A percentile compares a stretch with the other conserved stretches of the same genome.
These are phyloP conservation scores for Bipolaris zeicola DNA, from an alignment of 2,329 filamentous ascomycete species.

Conservation along the genomic window DNA sequence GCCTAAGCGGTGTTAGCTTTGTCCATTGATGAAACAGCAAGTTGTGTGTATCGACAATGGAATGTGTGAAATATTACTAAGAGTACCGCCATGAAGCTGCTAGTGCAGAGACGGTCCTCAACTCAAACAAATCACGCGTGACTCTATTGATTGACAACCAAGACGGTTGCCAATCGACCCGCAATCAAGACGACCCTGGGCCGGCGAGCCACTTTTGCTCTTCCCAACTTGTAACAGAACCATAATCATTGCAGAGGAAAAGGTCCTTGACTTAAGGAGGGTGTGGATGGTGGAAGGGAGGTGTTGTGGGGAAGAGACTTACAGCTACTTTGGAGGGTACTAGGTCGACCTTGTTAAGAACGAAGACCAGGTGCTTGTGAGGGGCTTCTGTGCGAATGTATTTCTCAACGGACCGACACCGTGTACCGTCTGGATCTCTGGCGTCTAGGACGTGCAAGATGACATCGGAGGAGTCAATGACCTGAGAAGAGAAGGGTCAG, in stretches of 20 bases:
- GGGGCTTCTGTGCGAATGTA: slow-evolving; percentile 92
- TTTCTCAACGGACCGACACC: slow-evolving; percentile 89
- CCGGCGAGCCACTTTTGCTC: slow-evolving; percentile 78
- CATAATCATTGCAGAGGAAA: slow-evolving; percentile 73
- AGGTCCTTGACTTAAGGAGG: slow-evolving; percentile 91
- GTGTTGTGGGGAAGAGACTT: slow-evolving; percentile 61
- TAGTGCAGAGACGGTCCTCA: slow-evolving; percentile 77
- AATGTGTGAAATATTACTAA: slow-evolving; percentile 99
- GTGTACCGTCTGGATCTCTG: slow-evolving; percentile 65
- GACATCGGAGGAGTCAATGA: slow-evolving; percentile 90
- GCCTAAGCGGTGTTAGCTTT: slow-evolving; percentile 64
- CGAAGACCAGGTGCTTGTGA: slow-evolving; percentile 92
- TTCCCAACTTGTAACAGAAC: slow-evolving; percentile 99
- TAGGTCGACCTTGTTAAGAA: slow-evolving; percentile 90
- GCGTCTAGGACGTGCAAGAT: slow-evolving; percentile 67
- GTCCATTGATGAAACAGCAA: slow-evolving; percentile 21
- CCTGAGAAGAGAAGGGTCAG: not conserved
- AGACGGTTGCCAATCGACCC: slow-evolving; percentile 82
- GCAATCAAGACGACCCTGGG: slow-evolving; percentile 65
- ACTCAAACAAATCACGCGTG: slow-evolving; percentile 92
- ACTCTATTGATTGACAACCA: slow-evolving; percentile 80
- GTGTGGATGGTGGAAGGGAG: slow-evolving; percentile 41
- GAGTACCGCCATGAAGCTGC: slow-evolving; percentile 77
- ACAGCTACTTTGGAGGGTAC: slow-evolving; percentile 92
- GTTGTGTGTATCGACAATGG: slow-evolving; percentile 27